Base-by-base conservation (phyloP, 1,284 basidiomycete genomes). In the Sporisorium reilianum region DNA sequence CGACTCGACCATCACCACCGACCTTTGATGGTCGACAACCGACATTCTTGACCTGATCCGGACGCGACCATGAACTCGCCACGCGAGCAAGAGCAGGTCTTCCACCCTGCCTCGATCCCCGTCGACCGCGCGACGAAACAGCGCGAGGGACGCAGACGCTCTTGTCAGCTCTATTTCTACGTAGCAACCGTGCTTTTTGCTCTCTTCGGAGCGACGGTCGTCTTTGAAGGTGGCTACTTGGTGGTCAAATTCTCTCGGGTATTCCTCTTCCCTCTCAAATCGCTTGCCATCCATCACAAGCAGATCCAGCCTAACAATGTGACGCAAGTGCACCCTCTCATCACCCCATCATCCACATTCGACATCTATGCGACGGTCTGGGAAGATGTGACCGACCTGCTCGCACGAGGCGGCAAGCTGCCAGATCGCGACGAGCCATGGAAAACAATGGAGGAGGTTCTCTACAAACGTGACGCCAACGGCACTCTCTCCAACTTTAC, bases 381-480 rank as follows among this genome's bases (percentile, higher is more conserved):
- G 42, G 54, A 56, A 41, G 62, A 64, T 46, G 62, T 64, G 10
- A 57, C 62, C 12, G 55, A 64, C 36, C 45, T 64, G 9, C 49
- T 64, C 9, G 62, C 54, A 16, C 41, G 55, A 10, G 55, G 55
- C 11, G 62, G 28, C 14, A 25, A 46, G 41, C 49, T 64, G 3
- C 62, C 62, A 1, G 22, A 53, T 2, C 38, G 42, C 5, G 51
- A 54, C n/a, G 20, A 26, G 12, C 50, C 55, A 12, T 64, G 51
- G 49, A 30, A 53, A 38, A 36, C 53, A 0, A 36, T 53, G 14
- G 42, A 64, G 10, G 14, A 42, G 6, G 22, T 7, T 2, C n/a
- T 64, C 5, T 16, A 22, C 9, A 32, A 40, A 2, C 55, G 36
- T 22, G 23, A 20, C 25, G 12, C 9, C 12, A 7, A 5, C 5